A percentile compares a stretch with the other conserved stretches of the same genome.
phyloP scores from a whole-genome alignment of 495 filamentous ascomycete species.

The Aspergillus diversus region DNA sequence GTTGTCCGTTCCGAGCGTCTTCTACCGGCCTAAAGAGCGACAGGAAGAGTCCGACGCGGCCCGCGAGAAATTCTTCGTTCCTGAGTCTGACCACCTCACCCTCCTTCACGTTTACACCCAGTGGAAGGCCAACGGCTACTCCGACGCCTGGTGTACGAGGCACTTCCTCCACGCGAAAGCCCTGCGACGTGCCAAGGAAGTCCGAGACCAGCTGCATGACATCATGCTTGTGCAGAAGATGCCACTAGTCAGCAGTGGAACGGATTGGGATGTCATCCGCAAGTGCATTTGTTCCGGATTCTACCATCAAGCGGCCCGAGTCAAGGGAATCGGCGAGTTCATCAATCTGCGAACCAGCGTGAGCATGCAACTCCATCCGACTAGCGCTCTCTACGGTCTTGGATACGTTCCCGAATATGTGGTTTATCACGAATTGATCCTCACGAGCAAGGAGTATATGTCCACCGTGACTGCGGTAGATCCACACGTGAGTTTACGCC shows the following conservation, averaged over 20 bases:
- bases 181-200: conserved; percentile 86
- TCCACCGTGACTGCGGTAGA: conserved; percentile 95
- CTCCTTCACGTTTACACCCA: conserved; percentile 95
- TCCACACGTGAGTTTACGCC: conserved; percentile 67
- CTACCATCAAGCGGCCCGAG: conserved; percentile 97
- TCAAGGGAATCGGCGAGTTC: conserved; percentile 96
- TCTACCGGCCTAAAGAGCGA: conserved; percentile 96
- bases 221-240: conserved; percentile 96
- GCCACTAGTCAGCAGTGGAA: conserved; percentile 84
- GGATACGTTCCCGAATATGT: conserved; percentile 97
- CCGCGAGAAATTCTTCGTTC: conserved; percentile 98
- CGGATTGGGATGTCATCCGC: conserved; percentile 93
- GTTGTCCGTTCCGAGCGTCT: conserved; percentile 95
- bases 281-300: conserved; percentile 98
- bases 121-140: conserved; percentile 90
- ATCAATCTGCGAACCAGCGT: conserved; percentile 94
- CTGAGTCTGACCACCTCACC: conserved; percentile 95
- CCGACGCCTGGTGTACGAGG: conserved; percentile 86
- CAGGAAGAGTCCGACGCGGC: conserved; percentile 96
- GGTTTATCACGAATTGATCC: conserved; percentile 96
- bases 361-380: conserved; percentile 91
- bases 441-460: conserved; percentile 99
- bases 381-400: conserved; percentile 86
- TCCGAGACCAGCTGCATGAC: conserved; percentile 88
- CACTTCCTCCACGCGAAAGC: conserved; percentile 96